Base-by-base conservation (phyloP, 2,329 filamentous ascomycete species). In the Fusarium sp. region DNA sequence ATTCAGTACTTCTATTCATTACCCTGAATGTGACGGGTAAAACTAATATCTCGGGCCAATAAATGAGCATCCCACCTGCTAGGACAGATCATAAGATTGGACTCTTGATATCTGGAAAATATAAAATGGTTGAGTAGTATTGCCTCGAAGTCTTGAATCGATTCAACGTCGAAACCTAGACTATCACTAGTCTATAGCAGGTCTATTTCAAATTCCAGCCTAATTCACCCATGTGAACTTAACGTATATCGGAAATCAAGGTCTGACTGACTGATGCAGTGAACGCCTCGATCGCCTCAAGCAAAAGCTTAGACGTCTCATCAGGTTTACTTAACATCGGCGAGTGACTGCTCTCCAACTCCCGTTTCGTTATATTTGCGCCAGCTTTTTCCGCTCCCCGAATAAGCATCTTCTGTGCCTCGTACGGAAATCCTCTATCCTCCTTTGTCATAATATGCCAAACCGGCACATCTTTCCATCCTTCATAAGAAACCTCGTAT, bases 281-380 rank as follows among this genome's bases (percentile, higher is more conserved):
- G 38, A 77, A 76, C 0, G 63, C 52, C 16, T 47, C n/a, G 10
- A 68, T 54, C 5, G 75, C 76, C 24, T 78, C 67, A 0, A 71
- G 24, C 5, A 86, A 68, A 44, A 84, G 73, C 4, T 65, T 67
- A 3, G 74, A 80, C 3, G 81, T 81, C 57, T 81, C 80, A 5
- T 77, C 72, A 1, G 83, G 82, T 65, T 72, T 75, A 70, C 84
- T 86, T 69, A 87, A 59, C 73, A 86, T 83, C 0, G 84, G 83
- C 13, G 82, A 85, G 74, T 86, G 84, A 21, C 84, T 81, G n/a
- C 77, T 82, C 38, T 71, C 63, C 42, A 86, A 59, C 74, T 85
- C 82, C 7, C 80, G 67, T 26, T 80, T 71, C 62, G 76, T 77
- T 2, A 85, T 70, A 38, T 69, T 65, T 0, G 66, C 79, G 0